These are phyloP conservation scores for Sporothrix humicola DNA, from an alignment of 2,329 filamentous ascomycete genomes.

Conservation along the genomic window DNA sequence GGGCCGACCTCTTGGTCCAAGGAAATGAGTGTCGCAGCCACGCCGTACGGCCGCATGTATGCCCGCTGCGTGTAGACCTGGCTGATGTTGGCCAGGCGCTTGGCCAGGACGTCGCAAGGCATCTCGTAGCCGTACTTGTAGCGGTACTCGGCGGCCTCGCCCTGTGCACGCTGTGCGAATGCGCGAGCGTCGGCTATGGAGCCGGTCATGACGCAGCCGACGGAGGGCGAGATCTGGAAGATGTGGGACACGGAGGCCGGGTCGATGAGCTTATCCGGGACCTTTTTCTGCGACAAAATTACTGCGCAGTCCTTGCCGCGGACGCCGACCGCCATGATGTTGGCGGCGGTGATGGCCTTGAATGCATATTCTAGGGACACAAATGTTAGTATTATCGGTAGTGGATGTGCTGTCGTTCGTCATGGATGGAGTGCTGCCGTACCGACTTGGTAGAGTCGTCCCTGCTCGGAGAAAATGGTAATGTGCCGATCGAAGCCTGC, in stretches of 20 bases:
- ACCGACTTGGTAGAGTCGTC: constrained; percentile 99
- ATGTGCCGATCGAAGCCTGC: constrained; percentile 98
- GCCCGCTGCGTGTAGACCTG: constrained; percentile 98
- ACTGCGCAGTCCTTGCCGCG: constrained; percentile 97
- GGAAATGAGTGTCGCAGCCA: constrained; percentile 93
- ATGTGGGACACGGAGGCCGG: constrained; percentile 96
- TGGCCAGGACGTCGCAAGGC: constrained; percentile 95
- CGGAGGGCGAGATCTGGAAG: constrained; percentile 93
- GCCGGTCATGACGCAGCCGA: constrained; percentile 97
- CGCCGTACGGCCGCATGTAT: constrained; percentile 97
- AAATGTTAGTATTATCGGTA: constrained; percentile 23
- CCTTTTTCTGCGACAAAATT: constrained; percentile 98
- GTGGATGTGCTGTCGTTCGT: background rate
- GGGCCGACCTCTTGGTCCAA: constrained; percentile 91
- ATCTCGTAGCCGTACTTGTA: constrained; percentile 99
- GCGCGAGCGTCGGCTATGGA: constrained; percentile 97
- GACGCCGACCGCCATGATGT: constrained; percentile 97
- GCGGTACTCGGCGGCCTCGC: constrained; percentile 94
- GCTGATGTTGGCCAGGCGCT: constrained; percentile 97
- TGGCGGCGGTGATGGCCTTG: constrained; percentile 98
- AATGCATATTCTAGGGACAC: constrained; percentile 88
- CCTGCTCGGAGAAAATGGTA: constrained; percentile 99
- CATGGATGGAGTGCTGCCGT: constrained; percentile 52
- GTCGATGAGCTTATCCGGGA: constrained; percentile 99
- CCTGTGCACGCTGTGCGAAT: constrained; percentile 88